A percentile compares a stretch with the other conserved stretches of the same genome.
phyloP scores from a whole-genome alignment of 352 stramenopile species.

The Globisporangium polare region DNA sequence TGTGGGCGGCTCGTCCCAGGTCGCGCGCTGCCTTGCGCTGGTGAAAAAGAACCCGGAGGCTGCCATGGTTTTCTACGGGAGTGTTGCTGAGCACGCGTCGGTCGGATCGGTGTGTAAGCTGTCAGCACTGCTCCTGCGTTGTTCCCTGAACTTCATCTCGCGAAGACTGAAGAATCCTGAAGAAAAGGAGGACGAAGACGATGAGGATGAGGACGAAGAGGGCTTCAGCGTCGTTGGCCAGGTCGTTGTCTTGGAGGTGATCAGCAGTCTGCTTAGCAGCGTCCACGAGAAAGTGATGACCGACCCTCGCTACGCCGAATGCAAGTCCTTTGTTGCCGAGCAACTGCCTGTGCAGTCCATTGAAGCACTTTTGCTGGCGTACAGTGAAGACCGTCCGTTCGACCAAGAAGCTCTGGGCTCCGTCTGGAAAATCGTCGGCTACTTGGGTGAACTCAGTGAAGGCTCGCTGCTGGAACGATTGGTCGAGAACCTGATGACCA shows the following conservation, averaged over 20 bases:
- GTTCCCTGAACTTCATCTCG: slow-evolving; percentile 75
- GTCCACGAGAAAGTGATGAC: slow-evolving; percentile 66
- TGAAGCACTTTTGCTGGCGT: slow-evolving; percentile 58
- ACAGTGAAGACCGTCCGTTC: slow-evolving; percentile 52
- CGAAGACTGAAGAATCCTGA: slow-evolving; percentile 44
- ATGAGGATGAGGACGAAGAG: slow-evolving; percentile 62
- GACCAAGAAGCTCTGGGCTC: slow-evolving; percentile 67
- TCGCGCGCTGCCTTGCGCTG: slow-evolving; percentile 72
- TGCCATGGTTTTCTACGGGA: slow-evolving; percentile 80
- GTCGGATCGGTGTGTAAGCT: slow-evolving; percentile 84
- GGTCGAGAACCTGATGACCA: slow-evolving; percentile 63
- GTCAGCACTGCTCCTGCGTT: slow-evolving; percentile 65
- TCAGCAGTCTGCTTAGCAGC: slow-evolving; percentile 67
- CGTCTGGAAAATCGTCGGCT: slow-evolving; percentile 74
- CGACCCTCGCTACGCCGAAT: slow-evolving; percentile 66
- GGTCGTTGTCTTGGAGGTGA: slow-evolving; percentile 74
- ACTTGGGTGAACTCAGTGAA: slow-evolving; percentile 58
- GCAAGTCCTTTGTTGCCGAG: slow-evolving; percentile 65
- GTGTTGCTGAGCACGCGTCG: slow-evolving; percentile 68
- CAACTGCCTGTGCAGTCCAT: slow-evolving; percentile 62
- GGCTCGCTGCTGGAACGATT: slow-evolving; percentile 53
- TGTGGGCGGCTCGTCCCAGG: slow-evolving; percentile 73
- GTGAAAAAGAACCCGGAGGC: slow-evolving; percentile 81
- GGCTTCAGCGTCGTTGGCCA: slow-evolving; percentile 64
- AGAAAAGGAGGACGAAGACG: slow-evolving; percentile 31